Conservation (phyloP, 331 rosid species). For the Telfairia occidentalis region DNA sequence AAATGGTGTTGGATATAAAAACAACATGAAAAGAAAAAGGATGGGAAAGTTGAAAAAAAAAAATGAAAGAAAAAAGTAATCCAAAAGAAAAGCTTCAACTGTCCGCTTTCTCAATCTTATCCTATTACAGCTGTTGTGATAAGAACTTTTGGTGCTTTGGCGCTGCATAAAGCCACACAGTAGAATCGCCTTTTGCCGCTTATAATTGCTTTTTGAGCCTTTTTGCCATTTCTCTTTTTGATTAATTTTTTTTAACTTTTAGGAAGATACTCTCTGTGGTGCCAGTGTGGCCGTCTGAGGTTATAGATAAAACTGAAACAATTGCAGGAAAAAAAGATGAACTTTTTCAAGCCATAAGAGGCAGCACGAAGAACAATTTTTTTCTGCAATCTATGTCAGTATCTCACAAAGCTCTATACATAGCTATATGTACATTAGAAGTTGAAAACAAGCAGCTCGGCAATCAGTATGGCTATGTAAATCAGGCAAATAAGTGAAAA, state of each 20-base stretch:
- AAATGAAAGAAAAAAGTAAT: background rate
- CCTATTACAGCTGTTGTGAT: constrained; percentile 12
- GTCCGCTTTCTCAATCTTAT: constrained; percentile 7
- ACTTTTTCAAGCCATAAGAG: background rate
- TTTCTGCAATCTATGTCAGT: constrained; percentile 11
- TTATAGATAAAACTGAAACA: background rate
- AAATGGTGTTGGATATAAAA: background rate
- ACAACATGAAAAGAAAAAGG: background rate
- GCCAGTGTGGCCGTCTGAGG: background rate
- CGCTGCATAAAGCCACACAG: constrained; percentile 2
- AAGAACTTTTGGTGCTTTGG: constrained; percentile 4
- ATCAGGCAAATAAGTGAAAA: background rate
- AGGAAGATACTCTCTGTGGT: constrained; percentile 7
- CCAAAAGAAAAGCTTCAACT: background rate
- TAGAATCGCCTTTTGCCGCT: background rate
- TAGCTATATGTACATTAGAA: constrained; percentile 9
- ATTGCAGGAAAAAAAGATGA: background rate
- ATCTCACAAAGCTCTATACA: background rate
- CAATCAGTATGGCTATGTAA: constrained; percentile 1
- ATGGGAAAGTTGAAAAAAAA: background rate
- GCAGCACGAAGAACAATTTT: background rate
- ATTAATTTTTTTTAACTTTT: background rate
- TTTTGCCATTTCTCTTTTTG: background rate
- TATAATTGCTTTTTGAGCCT: constrained; percentile 3
- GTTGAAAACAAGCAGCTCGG: background rate